Base-by-base conservation (phyloP, 352 stramenopile species). In the Phytophthora vignae region DNA sequence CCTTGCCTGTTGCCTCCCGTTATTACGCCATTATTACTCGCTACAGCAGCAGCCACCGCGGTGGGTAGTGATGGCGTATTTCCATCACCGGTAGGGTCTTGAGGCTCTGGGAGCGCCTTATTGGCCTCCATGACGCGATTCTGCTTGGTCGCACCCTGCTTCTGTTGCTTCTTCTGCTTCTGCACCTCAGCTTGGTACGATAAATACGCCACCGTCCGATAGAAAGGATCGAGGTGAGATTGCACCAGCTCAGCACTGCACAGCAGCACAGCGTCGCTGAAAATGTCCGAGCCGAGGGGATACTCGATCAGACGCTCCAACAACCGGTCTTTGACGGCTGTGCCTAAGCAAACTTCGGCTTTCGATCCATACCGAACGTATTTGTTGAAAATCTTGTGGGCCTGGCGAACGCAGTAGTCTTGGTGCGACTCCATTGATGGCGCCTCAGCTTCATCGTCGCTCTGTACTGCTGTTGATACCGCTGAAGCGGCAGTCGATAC, bases 301-400 rank as follows among this genome's bases (percentile, higher is more conserved):
- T 85, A 83, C 36, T 91, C 74, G 1, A 82, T 62, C 11, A 89
- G 71, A 8, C 77, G 74, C 9, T 78, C 77, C 9, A 90, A 59
- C 25, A 90, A 44, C 50, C 73, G 79, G 29, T 81, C 83, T 36
- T 90, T 90, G 11, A 86, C 79, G 4, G 74, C 55, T 2, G 69
- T 77, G 11, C 73, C 56, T 2, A 90, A 53, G 56, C 83, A 88
- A 38, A 93, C 82, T 67, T 91, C 84, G 6, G 85, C 82, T 55
- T 91, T 91, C 2, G 85, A 91, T 21, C 85, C 85, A 54, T 84
- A 90, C 12, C 84, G 84, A 19, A 93, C 80, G 49, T 90, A 93
- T 64, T 93, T 93, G 70, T 85, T 91, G 66, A 90, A 93, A 71
- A 90, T 91, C 50, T 93, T 93, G 48, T 90, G 82, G 3, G 84